These are phyloP conservation scores for Dactylellina sp. DNA, from an alignment of 2,329 filamentous ascomycete species.

Conservation along the genomic window DNA sequence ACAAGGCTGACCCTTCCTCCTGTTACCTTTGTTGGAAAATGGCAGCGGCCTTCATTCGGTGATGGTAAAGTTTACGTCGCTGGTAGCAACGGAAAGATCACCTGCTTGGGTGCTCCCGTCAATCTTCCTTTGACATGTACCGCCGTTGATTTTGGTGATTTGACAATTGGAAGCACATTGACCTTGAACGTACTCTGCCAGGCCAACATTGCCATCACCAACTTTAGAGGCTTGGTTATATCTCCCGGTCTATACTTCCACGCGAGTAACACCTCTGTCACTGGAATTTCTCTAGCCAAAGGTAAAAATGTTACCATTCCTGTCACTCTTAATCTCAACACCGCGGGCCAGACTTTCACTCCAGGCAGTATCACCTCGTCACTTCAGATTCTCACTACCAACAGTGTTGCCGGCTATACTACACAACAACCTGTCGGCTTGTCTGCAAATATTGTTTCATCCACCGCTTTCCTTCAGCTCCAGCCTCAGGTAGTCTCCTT, in stretches of 20 bases:
- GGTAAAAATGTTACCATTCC: conserved; percentile 65
- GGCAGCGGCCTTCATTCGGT: conserved; percentile 64
- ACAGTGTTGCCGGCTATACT: conserved; percentile 63
- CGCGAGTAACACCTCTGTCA: conserved; percentile 63
- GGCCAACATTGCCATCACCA: conserved; percentile 64
- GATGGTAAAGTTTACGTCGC: conserved; percentile 64
- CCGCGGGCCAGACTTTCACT: conserved; percentile 26
- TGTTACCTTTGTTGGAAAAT: conserved; percentile 64
- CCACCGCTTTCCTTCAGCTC: conserved; percentile 63
- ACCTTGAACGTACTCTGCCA: conserved; percentile 63
- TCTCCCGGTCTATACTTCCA: conserved; percentile 63
- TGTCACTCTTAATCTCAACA: conserved; percentile 58
- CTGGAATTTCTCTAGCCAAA: conserved; percentile 62
- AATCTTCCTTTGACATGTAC: conserved; percentile 65
- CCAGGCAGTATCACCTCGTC: conserved; percentile 45
- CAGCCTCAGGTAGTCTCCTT: conserved; percentile 64
- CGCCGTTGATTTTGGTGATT: conserved; percentile 64
- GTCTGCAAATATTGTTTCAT: conserved; percentile 64
- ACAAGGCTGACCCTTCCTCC: conserved; percentile 62
- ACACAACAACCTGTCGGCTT: conserved; percentile 63
- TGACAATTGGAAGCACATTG: conserved; percentile 62
- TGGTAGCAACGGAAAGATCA: conserved; percentile 58
- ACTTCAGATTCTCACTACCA: conserved; percentile 59
- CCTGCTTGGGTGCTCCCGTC: conserved; percentile 63
- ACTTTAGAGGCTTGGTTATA: conserved; percentile 63